Conservation (phyloP, 106 monocot species). For the Apostasia ramifera region DNA sequence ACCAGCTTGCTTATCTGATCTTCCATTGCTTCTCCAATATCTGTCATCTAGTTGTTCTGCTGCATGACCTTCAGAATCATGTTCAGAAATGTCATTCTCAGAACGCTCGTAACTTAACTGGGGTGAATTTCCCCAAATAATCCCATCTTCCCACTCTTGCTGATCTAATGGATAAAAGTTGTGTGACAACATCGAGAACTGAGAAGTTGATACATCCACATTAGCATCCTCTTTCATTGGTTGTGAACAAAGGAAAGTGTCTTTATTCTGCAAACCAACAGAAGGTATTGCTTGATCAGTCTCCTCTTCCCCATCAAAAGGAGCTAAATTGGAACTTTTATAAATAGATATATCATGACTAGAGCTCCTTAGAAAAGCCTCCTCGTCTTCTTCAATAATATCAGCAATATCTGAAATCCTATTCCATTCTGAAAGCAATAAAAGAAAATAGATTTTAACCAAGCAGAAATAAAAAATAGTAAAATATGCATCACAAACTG, state of each 20-base stretch:
- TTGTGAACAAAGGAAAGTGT: conserved; percentile 47
- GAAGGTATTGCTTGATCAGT: conserved; percentile 16
- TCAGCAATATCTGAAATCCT: conserved; percentile 40
- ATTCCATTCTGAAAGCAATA: conserved; percentile 29
- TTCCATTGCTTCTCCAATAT: conserved; percentile 6
- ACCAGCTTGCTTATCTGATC: conserved; percentile 15
- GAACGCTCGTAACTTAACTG: conserved; percentile 22
- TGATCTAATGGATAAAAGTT: conserved; percentile 91
- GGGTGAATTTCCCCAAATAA: conserved; percentile 96
- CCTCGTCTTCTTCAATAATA: conserved; percentile 86
- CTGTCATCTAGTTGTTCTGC: conserved; percentile 17
- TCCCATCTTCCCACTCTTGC: conserved; percentile 84
- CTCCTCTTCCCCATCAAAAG: conserved; percentile 34
- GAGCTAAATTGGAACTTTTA: conserved; percentile 14
- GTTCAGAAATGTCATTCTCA: conserved; percentile 49
- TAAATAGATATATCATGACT: conserved; percentile 22
- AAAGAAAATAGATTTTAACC: conserved; percentile 12
- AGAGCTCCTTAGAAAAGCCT: conserved; percentile 41
- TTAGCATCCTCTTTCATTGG: conserved; percentile 70
- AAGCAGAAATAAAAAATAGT: conserved; percentile 1
- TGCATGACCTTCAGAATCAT: conserved; percentile 25
- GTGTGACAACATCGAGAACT: conserved; percentile 36
- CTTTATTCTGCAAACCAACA: conserved; percentile 22
- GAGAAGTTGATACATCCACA: conserved; percentile 14
- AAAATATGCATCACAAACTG: background rate